Base-by-base conservation (phyloP, 345 rosid species). In the Linum trigynum region DNA sequence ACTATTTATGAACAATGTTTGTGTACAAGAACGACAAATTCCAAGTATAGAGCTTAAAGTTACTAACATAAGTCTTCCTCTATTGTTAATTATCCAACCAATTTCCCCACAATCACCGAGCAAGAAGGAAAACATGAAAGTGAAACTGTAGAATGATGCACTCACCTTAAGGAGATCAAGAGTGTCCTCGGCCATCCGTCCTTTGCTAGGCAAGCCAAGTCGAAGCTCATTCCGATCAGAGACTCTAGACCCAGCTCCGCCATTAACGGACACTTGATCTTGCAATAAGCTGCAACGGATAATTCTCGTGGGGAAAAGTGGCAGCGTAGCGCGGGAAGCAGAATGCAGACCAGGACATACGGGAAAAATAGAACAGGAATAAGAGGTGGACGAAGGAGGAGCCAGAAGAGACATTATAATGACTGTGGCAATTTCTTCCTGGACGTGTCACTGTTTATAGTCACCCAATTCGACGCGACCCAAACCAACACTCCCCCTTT, bases 121-220 rank as follows among this genome's bases (percentile, higher is more conserved):
- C 17, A 67, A 64, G 75, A 23, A 64, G 65, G 12, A 62, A 59
- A 37, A 23, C 32, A 23, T 1, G 35, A 12, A 9, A 36, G 3
- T 11, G 23, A 7, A 11, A 14, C 23, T 23, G 32, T 23, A 9
- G 23, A 11, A 35, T 37, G 0, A 5, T 17, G 14, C 32, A 36
- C 48, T 17, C 16, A 89, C 97, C 95, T 82, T 85, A 53, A 90
- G 97, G 51, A 94, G 91, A 72, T 83, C 92, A 40, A 90, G 79
- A n/a, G 97, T 78, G 66, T 90, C 96, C 1, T 80, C 75, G 4
- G 97, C 96, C 96, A 90, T 86, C 50, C 99, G 97, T 2, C 99
- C 99, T 70, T 94, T 94, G 64, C 97, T 94, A 50, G 99, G 99
- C 83, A 94, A 83, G 53, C 97, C 97, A 40, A 94, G 80, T 12